Percentiles rank a stretch among this genome's conserved stretches.
phyloP scores from a whole-genome alignment of 352 stramenopile genomes.

The Blastocystis sp. region DNA sequence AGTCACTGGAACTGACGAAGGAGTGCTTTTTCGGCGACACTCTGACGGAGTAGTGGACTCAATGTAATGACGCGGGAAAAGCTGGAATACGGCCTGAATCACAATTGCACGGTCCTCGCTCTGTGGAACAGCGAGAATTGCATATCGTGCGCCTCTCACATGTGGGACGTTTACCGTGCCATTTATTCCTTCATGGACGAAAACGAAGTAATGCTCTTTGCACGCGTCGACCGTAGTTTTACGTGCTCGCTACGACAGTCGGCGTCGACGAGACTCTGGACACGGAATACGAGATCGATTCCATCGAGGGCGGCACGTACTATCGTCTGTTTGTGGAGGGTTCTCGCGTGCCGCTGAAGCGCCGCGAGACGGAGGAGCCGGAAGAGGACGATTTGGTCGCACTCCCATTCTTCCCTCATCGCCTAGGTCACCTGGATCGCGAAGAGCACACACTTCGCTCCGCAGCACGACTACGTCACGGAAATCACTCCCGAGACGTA shows the following conservation, averaged over 20 bases:
- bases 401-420: neutral
- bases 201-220: neutral
- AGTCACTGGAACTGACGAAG: conserved; percentile 40
- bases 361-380: conserved; percentile 22
- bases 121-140: conserved; percentile 62
- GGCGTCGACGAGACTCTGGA: conserved; percentile 23
- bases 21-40: conserved; percentile 9
- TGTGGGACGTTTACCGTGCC: conserved; percentile 46
- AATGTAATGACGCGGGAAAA: conserved; percentile 39
- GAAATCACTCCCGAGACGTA: conserved; percentile 6
- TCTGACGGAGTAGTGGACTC: conserved; percentile 28
- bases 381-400: conserved; percentile 1
- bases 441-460: conserved; percentile 27
- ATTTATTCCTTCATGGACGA: conserved; percentile 61
- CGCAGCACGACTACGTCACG: conserved; percentile 22
- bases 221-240: conserved; percentile 12
- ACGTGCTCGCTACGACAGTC: conserved; percentile 36
- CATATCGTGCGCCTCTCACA: conserved; percentile 7
- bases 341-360: neutral
- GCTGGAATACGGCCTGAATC: conserved; percentile 9
- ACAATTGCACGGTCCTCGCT: conserved; percentile 41
- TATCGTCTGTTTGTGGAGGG: conserved; percentile 63
- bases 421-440: conserved; percentile 46
- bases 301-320: conserved; percentile 15
- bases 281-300: conserved; percentile 32